phyloP scores from a whole-genome alignment of 306 rosid species.

The Glycine latifolia region DNA sequence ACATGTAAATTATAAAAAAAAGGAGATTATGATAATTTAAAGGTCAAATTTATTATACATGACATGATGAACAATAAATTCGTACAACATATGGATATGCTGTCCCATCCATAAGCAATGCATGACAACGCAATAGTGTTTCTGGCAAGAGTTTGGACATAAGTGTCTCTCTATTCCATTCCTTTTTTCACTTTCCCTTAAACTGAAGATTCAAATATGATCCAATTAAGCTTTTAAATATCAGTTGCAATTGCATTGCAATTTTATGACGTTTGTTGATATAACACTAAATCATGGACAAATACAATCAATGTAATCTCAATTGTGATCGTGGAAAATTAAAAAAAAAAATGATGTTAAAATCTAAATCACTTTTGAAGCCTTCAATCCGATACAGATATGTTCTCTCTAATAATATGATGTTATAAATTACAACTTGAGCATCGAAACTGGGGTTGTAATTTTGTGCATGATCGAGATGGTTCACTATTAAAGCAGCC shows the following conservation, averaged over 20 bases:
- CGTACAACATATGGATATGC: background rate
- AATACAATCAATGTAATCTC: no score
- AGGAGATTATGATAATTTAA: no score
- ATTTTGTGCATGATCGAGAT: constrained; percentile 28
- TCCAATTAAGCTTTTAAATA: background rate
- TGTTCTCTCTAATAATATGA: background rate
- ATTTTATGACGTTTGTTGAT: no score
- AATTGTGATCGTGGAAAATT: no score
- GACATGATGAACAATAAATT: no score
- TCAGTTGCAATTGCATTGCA: no score
- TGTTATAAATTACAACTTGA: background rate
- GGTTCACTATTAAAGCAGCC: constrained; percentile 24
- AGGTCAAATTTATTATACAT: no score
- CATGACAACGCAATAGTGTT: background rate
- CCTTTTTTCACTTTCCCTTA: background rate
- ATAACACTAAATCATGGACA: no score
- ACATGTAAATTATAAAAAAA: no score
- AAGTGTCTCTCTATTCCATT: background rate
- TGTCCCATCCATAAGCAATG: background rate
- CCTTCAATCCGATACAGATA: no score
- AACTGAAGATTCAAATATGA: background rate
- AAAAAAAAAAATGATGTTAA: no score
- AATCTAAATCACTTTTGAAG: no score
- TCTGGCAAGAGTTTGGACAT: background rate
- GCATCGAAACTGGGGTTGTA: background rate